These are phyloP conservation scores for Elsinoe fawcettii DNA, from an alignment of 2,329 filamentous ascomycete species.

Conservation along the genomic window DNA sequence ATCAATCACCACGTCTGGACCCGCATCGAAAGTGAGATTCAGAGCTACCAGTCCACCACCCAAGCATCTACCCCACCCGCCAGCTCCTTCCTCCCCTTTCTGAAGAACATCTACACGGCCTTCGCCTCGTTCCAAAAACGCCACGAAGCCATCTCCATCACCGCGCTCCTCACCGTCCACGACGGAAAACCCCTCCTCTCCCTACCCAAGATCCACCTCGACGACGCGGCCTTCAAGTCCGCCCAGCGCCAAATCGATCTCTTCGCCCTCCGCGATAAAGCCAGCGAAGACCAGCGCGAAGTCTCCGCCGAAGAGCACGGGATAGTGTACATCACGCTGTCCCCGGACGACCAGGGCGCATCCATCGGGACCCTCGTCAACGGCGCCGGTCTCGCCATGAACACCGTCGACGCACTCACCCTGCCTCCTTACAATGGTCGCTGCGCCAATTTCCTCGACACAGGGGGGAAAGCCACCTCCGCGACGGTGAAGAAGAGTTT, in stretches of 20 bases:
- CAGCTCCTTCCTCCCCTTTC: slow-evolving; percentile 19
- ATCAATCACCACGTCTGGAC: slow-evolving; percentile 27
- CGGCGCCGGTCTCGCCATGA: slow-evolving; percentile 84
- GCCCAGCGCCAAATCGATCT: slow-evolving; percentile 54
- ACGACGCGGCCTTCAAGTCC: slow-evolving; percentile 61
- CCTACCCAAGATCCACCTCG: slow-evolving; percentile 55
- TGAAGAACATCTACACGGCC: slow-evolving; percentile 41
- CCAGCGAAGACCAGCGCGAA: slow-evolving; percentile 48
- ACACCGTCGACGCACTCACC: slow-evolving; percentile 73
- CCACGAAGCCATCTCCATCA: slow-evolving; percentile 58
- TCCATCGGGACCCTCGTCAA: slow-evolving; percentile 81
- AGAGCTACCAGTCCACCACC: slow-evolving; percentile 47
- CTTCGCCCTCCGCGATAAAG: slow-evolving; percentile 48
- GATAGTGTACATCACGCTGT: slow-evolving; percentile 68
- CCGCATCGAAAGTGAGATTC: slow-evolving; percentile 24
- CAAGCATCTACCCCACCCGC: slow-evolving; percentile 34
- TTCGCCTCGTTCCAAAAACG: slow-evolving; percentile 54
- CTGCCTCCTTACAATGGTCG: slow-evolving; percentile 51
- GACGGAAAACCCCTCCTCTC: slow-evolving; percentile 37
- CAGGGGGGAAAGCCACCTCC: slow-evolving; percentile 77
- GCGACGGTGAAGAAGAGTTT: slow-evolving; percentile 74
- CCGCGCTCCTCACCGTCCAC: slow-evolving; percentile 42
- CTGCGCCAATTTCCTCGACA: slow-evolving; percentile 81
- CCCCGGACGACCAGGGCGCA: slow-evolving; percentile 38
- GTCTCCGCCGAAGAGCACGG: slow-evolving; percentile 59